Evolutionary conservation across 225 moss, liverwort and hornwort genomes (phyloP).

Genomic region (Polytrichum formosum): DNA sequence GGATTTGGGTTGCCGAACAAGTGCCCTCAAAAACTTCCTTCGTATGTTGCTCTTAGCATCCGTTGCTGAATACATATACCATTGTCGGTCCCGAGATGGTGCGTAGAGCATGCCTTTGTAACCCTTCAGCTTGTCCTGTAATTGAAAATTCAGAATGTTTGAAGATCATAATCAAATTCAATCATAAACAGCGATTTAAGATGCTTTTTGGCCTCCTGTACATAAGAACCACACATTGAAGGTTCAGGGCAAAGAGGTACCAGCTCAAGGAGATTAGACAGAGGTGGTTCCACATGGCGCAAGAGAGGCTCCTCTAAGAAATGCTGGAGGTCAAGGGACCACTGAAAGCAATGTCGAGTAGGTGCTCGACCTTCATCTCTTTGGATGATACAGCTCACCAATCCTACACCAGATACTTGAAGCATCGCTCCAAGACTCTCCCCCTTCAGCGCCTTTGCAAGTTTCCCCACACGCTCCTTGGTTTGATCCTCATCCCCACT

Average conservation of each 20-base stretch:
- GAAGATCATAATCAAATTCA: no score
- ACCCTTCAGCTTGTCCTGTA: slow-evolving; percentile 84
- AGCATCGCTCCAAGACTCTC: slow-evolving; percentile 86
- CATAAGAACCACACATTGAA: no score
- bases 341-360: slow-evolving; percentile 91
- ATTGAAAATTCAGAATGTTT: neutral
- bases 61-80: slow-evolving; percentile 79
- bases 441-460: slow-evolving; percentile 74
- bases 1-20: slow-evolving; percentile 70
- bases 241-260: slow-evolving; percentile 20
- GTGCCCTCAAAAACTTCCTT: slow-evolving; percentile 72
- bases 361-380: slow-evolving; percentile 92
- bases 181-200: no score
- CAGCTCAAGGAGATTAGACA: slow-evolving; percentile 87
- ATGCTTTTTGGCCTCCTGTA: no score
- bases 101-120: slow-evolving; percentile 79
- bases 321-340: slow-evolving; percentile 69
- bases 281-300: slow-evolving; percentile 94
- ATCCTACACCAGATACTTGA: slow-evolving; percentile 77
- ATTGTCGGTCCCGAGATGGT: slow-evolving; percentile 89
- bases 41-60: slow-evolving; percentile 64
- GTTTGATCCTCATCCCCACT: slow-evolving; percentile 98
- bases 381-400: slow-evolving; percentile 90
- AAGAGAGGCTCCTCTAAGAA: slow-evolving; percentile 90
- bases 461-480: slow-evolving; percentile 79